phyloP scores from a whole-genome alignment of 768 basidiomycete genomes.

The Leucocoprinus leucothites region DNA sequence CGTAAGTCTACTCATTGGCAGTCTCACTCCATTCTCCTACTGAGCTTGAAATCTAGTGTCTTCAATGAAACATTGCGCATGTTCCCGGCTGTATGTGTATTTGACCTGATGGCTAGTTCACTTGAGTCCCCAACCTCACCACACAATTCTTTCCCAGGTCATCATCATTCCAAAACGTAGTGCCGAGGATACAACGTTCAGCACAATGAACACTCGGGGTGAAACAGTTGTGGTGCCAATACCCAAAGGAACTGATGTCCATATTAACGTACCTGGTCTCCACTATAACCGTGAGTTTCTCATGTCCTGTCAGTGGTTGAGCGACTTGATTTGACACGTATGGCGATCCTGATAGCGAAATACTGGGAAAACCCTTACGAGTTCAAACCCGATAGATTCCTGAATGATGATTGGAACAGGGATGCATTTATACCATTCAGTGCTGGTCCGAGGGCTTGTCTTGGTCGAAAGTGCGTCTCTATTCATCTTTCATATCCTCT shows the following conservation, averaged over 20 bases:
- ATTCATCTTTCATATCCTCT: no score
- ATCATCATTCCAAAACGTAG: slow-evolving; percentile 9
- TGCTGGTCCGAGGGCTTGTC: slow-evolving; percentile 37
- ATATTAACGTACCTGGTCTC: slow-evolving; percentile 28
- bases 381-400: slow-evolving; percentile 27
- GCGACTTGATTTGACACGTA: no score
- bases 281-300: slow-evolving; percentile 36
- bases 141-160: no score
- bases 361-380: slow-evolving; percentile 43
- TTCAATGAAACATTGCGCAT: slow-evolving; percentile 41
- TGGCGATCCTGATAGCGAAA: slow-evolving; percentile 27
- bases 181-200: slow-evolving; percentile 16
- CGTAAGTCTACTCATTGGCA: slow-evolving; percentile 19
- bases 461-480: slow-evolving; percentile 41
- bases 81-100: slow-evolving; percentile 31
- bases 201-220: slow-evolving; percentile 4
- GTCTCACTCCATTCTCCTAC: neutral
- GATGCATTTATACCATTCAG: slow-evolving; percentile 23
- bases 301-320: slow-evolving; percentile 16
- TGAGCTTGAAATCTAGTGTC: slow-evolving; percentile 26
- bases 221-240: slow-evolving; percentile 12
- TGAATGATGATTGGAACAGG: slow-evolving; percentile 12
- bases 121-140: neutral
- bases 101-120: no score
- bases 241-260: slow-evolving; percentile 18